These are phyloP conservation scores for Tulasnella calospora DNA, from an alignment of 768 basidiomycete species.

Conservation along the genomic window DNA sequence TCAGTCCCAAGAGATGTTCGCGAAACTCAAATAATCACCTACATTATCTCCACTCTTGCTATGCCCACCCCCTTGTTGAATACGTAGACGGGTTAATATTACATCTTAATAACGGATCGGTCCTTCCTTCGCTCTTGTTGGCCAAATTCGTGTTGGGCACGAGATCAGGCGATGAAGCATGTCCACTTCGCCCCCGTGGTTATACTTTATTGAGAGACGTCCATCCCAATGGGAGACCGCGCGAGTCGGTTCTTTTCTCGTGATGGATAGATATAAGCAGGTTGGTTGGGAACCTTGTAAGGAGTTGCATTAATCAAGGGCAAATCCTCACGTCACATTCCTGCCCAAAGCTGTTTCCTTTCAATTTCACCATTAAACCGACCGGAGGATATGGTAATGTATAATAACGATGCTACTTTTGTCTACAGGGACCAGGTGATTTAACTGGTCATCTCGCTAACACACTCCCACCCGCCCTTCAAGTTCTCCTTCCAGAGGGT, in stretches of 20 bases:
- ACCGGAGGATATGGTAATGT: background rate
- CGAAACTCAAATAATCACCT: constrained; percentile 31
- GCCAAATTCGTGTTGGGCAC: background rate
- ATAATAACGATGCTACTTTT: background rate
- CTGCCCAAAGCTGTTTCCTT: background rate
- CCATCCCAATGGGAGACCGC: too few species aligned
- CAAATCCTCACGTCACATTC: background rate
- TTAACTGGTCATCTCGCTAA: constrained; percentile 89
- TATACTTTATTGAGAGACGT: too few species aligned
- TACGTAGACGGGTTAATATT: background rate
- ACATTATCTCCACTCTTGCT: background rate
- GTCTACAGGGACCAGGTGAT: background rate
- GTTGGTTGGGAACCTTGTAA: too few species aligned
- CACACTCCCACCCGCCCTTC: constrained; percentile 93
- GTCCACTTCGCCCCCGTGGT: too few species aligned
- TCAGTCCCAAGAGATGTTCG: constrained; percentile 70
- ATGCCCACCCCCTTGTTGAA: background rate
- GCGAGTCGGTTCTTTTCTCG: too few species aligned
- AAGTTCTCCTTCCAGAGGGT: constrained; percentile 98
- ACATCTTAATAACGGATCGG: background rate
- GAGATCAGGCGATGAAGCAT: background rate
- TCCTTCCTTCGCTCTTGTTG: background rate
- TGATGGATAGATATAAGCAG: too few species aligned
- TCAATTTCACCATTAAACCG: background rate
- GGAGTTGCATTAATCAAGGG: too few species aligned